Evolutionary conservation across 1,284 basidiomycete genomes (phyloP).

Genomic region (Apiotrichum porosum): DNA sequence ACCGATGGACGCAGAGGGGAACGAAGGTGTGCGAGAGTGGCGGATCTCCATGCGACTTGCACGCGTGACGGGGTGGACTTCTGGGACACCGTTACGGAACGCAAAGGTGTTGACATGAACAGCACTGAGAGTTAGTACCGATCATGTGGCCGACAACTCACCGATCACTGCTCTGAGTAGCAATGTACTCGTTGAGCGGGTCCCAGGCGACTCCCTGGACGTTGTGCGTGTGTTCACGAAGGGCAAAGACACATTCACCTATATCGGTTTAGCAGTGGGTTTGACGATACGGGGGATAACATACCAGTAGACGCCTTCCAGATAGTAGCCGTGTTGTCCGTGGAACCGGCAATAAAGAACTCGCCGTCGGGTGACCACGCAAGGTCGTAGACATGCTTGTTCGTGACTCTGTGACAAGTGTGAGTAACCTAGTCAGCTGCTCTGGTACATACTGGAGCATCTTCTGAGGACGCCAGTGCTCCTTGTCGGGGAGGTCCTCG

Average conservation of each 20-base stretch:
- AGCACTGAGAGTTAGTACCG: slow-evolving; percentile 48
- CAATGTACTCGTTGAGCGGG: slow-evolving; percentile 87
- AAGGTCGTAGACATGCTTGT: slow-evolving; percentile 94
- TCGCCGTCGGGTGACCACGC: slow-evolving; percentile 96
- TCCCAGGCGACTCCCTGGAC: slow-evolving; percentile 98
- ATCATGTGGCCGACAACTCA: slow-evolving; percentile 24
- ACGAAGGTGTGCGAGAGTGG: slow-evolving; percentile 48
- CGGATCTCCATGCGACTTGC: slow-evolving; percentile 46
- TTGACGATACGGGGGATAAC: slow-evolving; percentile 6
- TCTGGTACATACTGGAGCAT: slow-evolving; percentile 65
- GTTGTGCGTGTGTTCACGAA: slow-evolving; percentile 77
- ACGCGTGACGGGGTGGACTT: slow-evolving; percentile 60
- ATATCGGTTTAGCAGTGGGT: slow-evolving; percentile 8
- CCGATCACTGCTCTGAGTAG: slow-evolving; percentile 88
- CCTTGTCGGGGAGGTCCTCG: slow-evolving; percentile 85
- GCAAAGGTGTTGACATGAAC: slow-evolving; percentile 83
- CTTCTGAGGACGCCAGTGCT: slow-evolving; percentile 88
- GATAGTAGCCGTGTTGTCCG: slow-evolving; percentile 77
- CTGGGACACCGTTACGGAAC: slow-evolving; percentile 69
- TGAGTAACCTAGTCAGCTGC: background rate
- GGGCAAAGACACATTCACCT: slow-evolving; percentile 45
- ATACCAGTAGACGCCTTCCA: slow-evolving; percentile 45
- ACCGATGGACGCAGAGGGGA: slow-evolving; percentile 25
- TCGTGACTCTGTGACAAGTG: slow-evolving; percentile 54
- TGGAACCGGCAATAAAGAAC: slow-evolving; percentile 88